Base-by-base conservation (phyloP, 2,329 filamentous ascomycete species). In the Trichoderma sp. region DNA sequence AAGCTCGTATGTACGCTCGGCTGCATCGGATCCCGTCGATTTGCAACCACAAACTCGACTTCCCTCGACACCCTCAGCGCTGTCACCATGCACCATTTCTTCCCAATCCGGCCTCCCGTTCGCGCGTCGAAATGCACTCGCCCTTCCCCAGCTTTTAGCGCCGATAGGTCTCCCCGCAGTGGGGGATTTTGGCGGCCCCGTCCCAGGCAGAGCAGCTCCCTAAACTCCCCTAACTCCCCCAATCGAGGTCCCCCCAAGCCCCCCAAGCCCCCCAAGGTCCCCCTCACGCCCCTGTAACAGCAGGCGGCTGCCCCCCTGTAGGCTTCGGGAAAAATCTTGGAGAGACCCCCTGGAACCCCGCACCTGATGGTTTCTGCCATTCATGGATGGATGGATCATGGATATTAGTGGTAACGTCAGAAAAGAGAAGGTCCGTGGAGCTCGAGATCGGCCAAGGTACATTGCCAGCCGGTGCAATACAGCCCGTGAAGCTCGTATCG, bases 141-240 rank as follows among this genome's bases (percentile, higher is more conserved):
- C 43, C 30, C 53, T 72, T 72, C 72, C 72, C 72, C 72, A 73
- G 70, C 63, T 72, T 73, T 73, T 73, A 69, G 72, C 72, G 72
- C 70, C 72, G 72, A 71, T 64, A 56, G 36, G 47, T 36, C 36
- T n/a, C 63, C 72, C 72, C 70, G 63, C 70, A 69, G 61, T 58
- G 69, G 70, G 70, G 51, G 51, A 64, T 62, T 8, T 71, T 57
- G 65, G 71, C 21, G 71, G 65, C 43, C 51, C 28, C 34, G 61
- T 36, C 3, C 36, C 30, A 57, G 61, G 34, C 53, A 28, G 28
- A 26, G n/a, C 30, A n/a, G 24, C 39, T 39, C 63, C 66, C 36
- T 61, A 70, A 61, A 36, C 57, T 39, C 36, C 53, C 47, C 28
- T 24, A 56, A 60, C 36, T 39, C 36, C 53, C 47, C 43, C 15